Evolutionary conservation across 768 basidiomycete species (phyloP).

Genomic region (Mycena galopus): DNA sequence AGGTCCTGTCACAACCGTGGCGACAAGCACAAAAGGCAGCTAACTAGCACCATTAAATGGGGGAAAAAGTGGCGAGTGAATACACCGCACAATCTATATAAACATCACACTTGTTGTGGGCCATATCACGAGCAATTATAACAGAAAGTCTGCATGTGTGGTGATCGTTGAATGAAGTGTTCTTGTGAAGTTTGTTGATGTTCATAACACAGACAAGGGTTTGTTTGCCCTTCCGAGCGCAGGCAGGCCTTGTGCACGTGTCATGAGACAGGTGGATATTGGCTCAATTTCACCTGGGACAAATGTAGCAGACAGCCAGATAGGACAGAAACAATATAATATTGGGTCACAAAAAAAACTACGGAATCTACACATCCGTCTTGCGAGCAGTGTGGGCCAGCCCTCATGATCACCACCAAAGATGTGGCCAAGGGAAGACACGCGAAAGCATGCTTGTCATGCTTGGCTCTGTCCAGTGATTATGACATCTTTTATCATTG

Average conservation of each 20-base stretch:
- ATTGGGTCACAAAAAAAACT: background rate
- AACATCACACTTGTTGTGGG: slow-evolving; percentile 4
- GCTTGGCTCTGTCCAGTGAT: no score
- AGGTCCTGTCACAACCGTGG: no score
- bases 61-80: no score
- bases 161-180: background rate
- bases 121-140: background rate
- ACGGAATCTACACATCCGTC: background rate
- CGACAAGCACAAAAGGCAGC: no score
- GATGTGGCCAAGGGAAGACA: background rate
- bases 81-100: background rate
- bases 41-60: no score
- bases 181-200: background rate
- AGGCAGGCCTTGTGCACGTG: no score
- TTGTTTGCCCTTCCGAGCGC: background rate
- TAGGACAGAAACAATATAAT: background rate
- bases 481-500: no score
- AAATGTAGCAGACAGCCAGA: background rate
- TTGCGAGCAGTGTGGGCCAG: background rate
- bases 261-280: background rate
- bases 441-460: no score
- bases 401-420: background rate
- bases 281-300: background rate
- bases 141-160: background rate
- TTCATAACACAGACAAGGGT: background rate